Evolutionary conservation across 2,329 filamentous ascomycete species (phyloP).

Genomic region (Calonectria henricotiae): DNA sequence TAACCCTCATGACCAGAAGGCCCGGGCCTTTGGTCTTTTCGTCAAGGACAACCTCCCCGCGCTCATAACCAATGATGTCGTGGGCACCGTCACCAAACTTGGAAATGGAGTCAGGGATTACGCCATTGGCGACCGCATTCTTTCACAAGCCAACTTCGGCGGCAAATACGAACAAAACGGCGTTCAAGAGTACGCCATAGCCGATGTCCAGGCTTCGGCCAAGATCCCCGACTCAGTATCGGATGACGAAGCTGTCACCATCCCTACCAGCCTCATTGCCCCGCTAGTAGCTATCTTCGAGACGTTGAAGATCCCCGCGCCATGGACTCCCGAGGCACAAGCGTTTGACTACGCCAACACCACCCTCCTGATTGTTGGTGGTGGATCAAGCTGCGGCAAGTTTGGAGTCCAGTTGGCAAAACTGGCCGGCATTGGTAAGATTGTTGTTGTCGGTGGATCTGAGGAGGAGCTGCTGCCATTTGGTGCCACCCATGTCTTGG

Average conservation of each 20-base stretch:
- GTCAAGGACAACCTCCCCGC: constrained; percentile 12
- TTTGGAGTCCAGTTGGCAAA: constrained; percentile 23
- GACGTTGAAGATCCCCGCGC: neutral
- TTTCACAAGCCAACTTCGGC: constrained; percentile 2
- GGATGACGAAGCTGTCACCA: constrained; percentile 15
- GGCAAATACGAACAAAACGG: neutral
- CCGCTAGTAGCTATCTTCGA: constrained; percentile 4
- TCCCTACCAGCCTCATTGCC: constrained; percentile 3
- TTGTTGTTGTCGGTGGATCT: constrained; percentile 18
- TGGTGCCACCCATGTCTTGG: constrained; percentile 12
- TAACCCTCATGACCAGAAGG: constrained; percentile 15
- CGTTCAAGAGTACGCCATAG: constrained; percentile 14
- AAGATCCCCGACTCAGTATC: constrained; percentile 18
- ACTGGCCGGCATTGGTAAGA: constrained; percentile 13
- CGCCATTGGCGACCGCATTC: constrained; percentile 6
- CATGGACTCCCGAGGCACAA: neutral
- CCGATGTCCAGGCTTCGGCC: neutral
- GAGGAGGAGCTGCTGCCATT: neutral
- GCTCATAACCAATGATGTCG: constrained; percentile 24
- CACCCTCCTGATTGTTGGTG: constrained; percentile 13
- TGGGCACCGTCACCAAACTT: constrained; percentile 14
- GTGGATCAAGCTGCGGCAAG: constrained; percentile 15
- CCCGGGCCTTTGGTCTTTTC: neutral
- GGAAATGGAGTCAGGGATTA: neutral
- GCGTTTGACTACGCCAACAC: constrained; percentile 4